A percentile compares a stretch with the other conserved stretches of the same genome.
Conservation (phyloP, 1,284 basidiomycete species). For the Marasmius fiardii region DNA sequence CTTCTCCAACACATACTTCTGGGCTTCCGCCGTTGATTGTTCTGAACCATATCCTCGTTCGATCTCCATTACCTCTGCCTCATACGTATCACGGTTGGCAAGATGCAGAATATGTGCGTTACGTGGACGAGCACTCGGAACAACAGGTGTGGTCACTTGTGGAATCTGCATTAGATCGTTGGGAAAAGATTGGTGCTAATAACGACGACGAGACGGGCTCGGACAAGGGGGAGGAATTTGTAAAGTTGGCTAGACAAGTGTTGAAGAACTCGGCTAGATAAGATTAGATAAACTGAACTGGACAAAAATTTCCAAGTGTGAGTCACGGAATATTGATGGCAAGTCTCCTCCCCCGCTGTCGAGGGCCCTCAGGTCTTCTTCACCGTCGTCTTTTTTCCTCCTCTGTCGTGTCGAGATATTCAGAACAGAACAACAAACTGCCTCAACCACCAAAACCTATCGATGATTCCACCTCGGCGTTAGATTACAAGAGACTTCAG, state of each 20-base stretch:
- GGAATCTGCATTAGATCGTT: slow-evolving; percentile 66
- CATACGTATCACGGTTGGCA: slow-evolving; percentile 89
- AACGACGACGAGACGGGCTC: slow-evolving; percentile 47
- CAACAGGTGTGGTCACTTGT: slow-evolving; percentile 70
- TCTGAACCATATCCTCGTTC: slow-evolving; percentile 89
- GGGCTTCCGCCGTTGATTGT: slow-evolving; percentile 82
- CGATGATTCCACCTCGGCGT: slow-evolving; percentile 89
- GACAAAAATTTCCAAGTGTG: neutral
- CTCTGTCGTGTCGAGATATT: slow-evolving; percentile 25
- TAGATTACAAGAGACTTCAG: slow-evolving; percentile 88
- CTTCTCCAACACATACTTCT: slow-evolving; percentile 60
- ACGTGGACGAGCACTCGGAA: slow-evolving; percentile 78
- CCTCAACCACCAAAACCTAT: slow-evolving; percentile 71
- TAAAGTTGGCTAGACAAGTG: slow-evolving; percentile 60
- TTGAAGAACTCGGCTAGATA: slow-evolving; percentile 29
- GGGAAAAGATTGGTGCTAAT: slow-evolving; percentile 64
- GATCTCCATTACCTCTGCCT: slow-evolving; percentile 81
- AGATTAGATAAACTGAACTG: slow-evolving; percentile 2
- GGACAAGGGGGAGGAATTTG: slow-evolving; percentile 50
- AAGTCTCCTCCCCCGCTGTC: slow-evolving; percentile 12
- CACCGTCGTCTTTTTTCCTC: slow-evolving; percentile 34
- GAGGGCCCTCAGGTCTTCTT: slow-evolving; percentile 10
- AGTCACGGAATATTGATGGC: slow-evolving; percentile 10
- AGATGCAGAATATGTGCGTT: slow-evolving; percentile 88
- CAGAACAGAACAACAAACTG: slow-evolving; percentile 39